Percentiles rank a stretch among this genome's conserved stretches.
These are phyloP conservation scores for Coniochaeta ligniaria DNA, from an alignment of 2,329 filamentous ascomycete species.

Conservation along the genomic window DNA sequence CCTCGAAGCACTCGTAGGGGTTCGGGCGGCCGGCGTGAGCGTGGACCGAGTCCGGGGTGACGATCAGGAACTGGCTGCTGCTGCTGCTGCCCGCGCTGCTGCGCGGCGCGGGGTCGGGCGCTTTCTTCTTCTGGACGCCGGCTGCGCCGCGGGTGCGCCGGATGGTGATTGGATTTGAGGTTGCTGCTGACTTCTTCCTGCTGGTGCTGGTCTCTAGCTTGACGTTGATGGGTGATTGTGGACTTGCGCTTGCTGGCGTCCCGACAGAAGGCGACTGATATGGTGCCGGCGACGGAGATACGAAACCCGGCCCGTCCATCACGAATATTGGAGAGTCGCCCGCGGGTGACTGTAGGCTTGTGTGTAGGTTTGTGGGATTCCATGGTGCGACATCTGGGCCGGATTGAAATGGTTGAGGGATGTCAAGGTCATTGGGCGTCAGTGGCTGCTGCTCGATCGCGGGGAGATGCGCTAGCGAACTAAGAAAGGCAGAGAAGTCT, in stretches of 20 bases:
- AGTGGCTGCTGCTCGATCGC: background rate
- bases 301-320: conserved; percentile 27
- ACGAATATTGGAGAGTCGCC: conserved; percentile 23
- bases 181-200: conserved; percentile 9
- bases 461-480: background rate
- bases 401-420: conserved; percentile 28
- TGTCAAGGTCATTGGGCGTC: conserved; percentile 20
- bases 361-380: conserved; percentile 28
- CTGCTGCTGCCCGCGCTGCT: conserved; percentile 1
- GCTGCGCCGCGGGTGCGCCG: conserved; percentile 33
- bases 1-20: conserved; percentile 48
- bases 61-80: conserved; percentile 41
- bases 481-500: background rate
- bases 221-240: conserved; percentile 9
- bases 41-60: conserved; percentile 46
- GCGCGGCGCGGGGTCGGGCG: conserved; percentile 6
- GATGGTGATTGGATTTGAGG: conserved; percentile 23
- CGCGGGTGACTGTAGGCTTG: conserved; percentile 20
- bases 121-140: conserved; percentile 37
- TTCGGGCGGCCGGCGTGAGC: conserved; percentile 43
- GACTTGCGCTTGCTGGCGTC: conserved; percentile 11
- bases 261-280: conserved; percentile 14
- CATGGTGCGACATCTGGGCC: conserved; percentile 31
- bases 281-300: conserved; percentile 24
- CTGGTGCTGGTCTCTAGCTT: conserved; percentile 15